A percentile compares a stretch with the other conserved stretches of the same genome.
Conservation (phyloP, 805 yeast species). For the Nakazawaea ernobii region DNA sequence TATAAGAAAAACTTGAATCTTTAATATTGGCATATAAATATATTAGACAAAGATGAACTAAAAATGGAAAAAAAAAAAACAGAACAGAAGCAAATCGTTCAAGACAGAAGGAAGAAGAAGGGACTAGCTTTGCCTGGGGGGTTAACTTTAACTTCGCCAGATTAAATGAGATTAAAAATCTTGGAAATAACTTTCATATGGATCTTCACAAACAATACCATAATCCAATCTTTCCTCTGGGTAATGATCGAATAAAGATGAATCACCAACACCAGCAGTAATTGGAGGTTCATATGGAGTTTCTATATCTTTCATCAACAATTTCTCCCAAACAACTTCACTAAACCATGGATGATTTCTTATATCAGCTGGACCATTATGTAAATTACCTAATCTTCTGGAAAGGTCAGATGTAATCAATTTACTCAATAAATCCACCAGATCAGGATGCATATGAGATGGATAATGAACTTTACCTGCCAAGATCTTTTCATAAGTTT, state of each 20-base stretch:
- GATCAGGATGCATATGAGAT: conserved; percentile 48
- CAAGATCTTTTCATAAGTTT: conserved; percentile 54
- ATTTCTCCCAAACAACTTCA: conserved; percentile 57
- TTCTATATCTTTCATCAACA: conserved; percentile 50
- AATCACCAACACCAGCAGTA: conserved; percentile 59
- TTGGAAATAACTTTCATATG: conserved; percentile 51
- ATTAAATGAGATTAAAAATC: conserved; percentile 37
- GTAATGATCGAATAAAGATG: conserved; percentile 60
- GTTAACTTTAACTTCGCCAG: not conserved
- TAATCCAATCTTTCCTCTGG: conserved; percentile 82
- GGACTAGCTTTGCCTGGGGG: not conserved
- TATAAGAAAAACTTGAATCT: too few species aligned
- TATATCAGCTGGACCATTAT: conserved; percentile 52
- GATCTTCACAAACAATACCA: conserved; percentile 71
- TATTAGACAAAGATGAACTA: not conserved
- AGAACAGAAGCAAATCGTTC: not conserved
- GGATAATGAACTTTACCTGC: conserved; percentile 50
- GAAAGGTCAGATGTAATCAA: conserved; percentile 52
- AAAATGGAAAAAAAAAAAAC: not conserved
- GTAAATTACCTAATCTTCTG: conserved; percentile 50
- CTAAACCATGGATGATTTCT: conserved; percentile 53
- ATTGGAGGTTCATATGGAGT: conserved; percentile 64
- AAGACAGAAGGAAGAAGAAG: not conserved
- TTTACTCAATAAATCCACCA: conserved; percentile 42
- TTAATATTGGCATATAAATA: too few species aligned